Evolutionary conservation across 495 filamentous ascomycete species (phyloP).

Genomic region (Xylaria intraflava): DNA sequence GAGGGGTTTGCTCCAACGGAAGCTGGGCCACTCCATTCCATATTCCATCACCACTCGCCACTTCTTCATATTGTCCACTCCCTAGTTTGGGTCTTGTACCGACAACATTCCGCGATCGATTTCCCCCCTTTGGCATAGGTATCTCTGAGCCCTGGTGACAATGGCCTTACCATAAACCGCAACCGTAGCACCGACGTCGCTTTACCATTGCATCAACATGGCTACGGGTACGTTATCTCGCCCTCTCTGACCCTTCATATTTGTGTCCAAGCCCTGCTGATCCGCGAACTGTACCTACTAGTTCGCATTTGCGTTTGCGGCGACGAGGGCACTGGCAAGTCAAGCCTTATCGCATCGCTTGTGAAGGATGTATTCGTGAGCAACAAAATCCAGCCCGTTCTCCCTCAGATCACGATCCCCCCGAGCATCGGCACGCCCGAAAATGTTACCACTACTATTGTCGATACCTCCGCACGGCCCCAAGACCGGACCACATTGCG

Average conservation of each 20-base stretch:
- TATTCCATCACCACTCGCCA: no score
- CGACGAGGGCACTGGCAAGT: conserved; percentile 73
- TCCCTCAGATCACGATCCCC: conserved; percentile 90
- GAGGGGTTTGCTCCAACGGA: no score
- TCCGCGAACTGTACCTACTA: conserved; percentile 16
- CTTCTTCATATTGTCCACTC: no score
- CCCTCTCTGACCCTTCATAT: neutral
- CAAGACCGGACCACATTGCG: conserved; percentile 83
- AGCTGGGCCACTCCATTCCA: no score
- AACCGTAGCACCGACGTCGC: neutral
- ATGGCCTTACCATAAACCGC: conserved; percentile 2
- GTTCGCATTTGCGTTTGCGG: conserved; percentile 96
- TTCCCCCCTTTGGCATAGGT: neutral
- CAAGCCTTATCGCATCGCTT: conserved; percentile 66
- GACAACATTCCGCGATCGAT: no score
- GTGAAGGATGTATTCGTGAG: conserved; percentile 94
- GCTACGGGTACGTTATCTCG: conserved; percentile 20
- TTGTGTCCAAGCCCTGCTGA: conserved; percentile 11
- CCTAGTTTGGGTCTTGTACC: no score
- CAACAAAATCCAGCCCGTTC: conserved; percentile 86
- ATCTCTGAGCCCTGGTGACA: neutral
- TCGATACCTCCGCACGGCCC: conserved; percentile 92
- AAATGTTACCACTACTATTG: conserved; percentile 91
- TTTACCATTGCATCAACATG: conserved; percentile 14
- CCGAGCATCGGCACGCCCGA: conserved; percentile 82